These are phyloP conservation scores for Penicillium bovifimosum DNA, from an alignment of 495 filamentous ascomycete genomes.

Conservation along the genomic window DNA sequence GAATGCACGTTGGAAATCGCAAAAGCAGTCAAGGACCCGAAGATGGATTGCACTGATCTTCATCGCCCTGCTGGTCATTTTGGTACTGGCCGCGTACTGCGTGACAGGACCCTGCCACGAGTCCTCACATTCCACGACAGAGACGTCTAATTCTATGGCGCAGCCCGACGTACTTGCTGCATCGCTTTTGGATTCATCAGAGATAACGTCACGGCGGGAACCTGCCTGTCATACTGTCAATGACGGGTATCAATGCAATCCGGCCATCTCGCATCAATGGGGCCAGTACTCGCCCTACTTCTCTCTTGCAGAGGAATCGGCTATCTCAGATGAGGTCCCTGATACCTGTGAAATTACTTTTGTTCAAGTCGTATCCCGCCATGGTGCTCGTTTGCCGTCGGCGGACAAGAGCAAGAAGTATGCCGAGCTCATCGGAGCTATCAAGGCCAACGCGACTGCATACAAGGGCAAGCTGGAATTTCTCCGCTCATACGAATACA, in stretches of 20 bases:
- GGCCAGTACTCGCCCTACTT: constrained; percentile 85
- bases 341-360: constrained; percentile 65
- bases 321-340: constrained; percentile 53
- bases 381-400: constrained; percentile 81
- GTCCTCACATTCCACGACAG: not conserved
- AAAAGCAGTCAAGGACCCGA: not conserved
- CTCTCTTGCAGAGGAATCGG: constrained; percentile 52
- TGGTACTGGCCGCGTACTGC: not conserved
- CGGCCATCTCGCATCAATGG: constrained; percentile 63
- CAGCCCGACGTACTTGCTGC: not conserved
- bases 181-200: not conserved
- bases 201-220: not conserved
- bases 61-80: not conserved
- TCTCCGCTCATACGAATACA: constrained; percentile 63
- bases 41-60: not conserved
- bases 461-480: constrained; percentile 59
- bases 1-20: not conserved
- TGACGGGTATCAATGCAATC: constrained; percentile 58
- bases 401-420: constrained; percentile 54
- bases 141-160: not conserved
- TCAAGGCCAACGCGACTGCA: constrained; percentile 51
- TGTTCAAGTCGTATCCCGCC: constrained; percentile 71
- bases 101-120: not conserved
- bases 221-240: constrained; percentile 52
- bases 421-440: constrained; percentile 47